Base-by-base conservation (phyloP, 2,329 filamentous ascomycete species). In the Tricladium varicosporioides region DNA sequence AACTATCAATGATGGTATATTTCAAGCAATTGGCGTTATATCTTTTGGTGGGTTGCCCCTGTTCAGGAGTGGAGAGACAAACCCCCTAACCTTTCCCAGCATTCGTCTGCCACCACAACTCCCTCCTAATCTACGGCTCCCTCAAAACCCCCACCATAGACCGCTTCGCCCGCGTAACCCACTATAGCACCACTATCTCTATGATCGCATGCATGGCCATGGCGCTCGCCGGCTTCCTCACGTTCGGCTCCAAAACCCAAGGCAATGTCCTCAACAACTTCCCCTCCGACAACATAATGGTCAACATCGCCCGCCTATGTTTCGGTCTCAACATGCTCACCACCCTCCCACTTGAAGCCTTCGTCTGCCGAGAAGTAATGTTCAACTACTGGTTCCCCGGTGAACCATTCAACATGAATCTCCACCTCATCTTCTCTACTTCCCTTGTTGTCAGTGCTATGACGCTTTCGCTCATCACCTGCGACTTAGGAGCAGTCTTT, bases 231-330 rank as follows among this genome's bases (percentile, higher is more conserved):
- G 94, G 94, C 19, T 97, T 96, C 75, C 80, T 99, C 45, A 92
- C 89, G 15, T 99, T 99, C 69, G 93, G 94, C 61, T 90, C 93
- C 74, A 85, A 87, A 68, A 99, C 94, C 3, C 80, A 92, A 64
- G 94, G 94, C 70, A 99, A 99, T 72, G 91, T 99, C 52, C 85
- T 99, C 67, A 99, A 99, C 79, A 99, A 99, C 76, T 97, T 99
- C 70, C 89, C 92, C 1, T 80, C 86, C 16, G 86, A 95, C 74
- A 97, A 96, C 74, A 80, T 87, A 65, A 88, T 97, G 84, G 92
- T 97, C 70, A 97, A 97, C 74, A 81, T 99, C 57, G 94, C 94
- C 18, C 88, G 94, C 53, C 81, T 99, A 51, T 97, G 91, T 75
- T 97, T 99, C 70, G 94, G 94, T 1, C 82, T 99, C 64, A 99